Conservation (phyloP, 2,329 filamentous ascomycete species). For the Arthroderma sp. region DNA sequence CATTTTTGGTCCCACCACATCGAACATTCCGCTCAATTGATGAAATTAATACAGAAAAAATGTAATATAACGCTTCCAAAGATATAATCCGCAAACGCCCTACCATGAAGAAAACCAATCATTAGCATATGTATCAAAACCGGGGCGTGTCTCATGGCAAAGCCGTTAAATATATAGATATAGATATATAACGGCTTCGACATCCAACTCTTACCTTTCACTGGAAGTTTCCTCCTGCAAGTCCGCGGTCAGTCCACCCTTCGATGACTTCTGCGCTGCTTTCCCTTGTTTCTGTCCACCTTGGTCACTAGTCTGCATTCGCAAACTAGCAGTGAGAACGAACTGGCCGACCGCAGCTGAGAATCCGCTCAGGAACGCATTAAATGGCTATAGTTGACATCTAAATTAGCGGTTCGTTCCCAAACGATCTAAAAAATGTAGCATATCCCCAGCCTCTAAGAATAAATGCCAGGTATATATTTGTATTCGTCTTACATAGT, state of each 20-base stretch:
- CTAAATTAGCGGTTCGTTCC: not conserved
- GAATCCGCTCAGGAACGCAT: conserved; percentile 94
- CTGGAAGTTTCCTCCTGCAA: conserved; percentile 17
- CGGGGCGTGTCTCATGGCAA: not conserved
- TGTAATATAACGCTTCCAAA: conserved; percentile 91
- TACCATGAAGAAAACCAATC: conserved; percentile 25
- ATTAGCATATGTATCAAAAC: not conserved
- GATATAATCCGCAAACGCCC: conserved; percentile 91
- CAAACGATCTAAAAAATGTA: not conserved
- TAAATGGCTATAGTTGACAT: conserved; percentile 66
- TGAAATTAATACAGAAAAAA: conserved; percentile 99
- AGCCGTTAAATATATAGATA: too few relatives aligned
- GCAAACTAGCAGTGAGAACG: conserved; percentile 77
- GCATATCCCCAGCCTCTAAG: not conserved
- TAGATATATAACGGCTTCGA: too few relatives aligned
- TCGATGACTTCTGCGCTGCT: conserved; percentile 11
- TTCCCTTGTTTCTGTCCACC: conserved; percentile 44
- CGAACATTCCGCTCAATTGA: conserved; percentile 53
- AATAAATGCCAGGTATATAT: not conserved
- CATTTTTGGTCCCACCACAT: too few relatives aligned
- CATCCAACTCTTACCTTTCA: conserved; percentile 22
- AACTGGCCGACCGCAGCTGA: conserved; percentile 92
- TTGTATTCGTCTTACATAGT: conserved; percentile 58
- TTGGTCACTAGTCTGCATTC: conserved; percentile 69
- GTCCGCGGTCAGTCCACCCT: not conserved